Evolutionary conservation across 2,329 filamentous ascomycete genomes (phyloP), one percentile per base, ranked within the genome.

Genomic region (Fusarium dlaminii): DNA sequence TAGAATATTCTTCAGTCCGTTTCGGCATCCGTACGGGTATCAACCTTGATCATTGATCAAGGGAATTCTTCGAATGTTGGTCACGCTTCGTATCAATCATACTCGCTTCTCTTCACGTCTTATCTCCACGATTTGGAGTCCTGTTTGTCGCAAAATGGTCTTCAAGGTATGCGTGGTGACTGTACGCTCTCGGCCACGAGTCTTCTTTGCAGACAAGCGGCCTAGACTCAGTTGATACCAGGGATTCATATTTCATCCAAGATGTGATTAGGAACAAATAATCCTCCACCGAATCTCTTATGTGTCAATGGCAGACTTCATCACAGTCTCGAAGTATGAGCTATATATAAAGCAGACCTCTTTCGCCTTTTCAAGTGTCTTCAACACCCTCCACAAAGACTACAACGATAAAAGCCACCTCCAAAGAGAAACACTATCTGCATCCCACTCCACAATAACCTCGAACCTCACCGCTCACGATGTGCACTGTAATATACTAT

Each of bases 281-380:
- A 3, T 3, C 0, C 2, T 9, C 11, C 0, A n/a, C 15, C 12
- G 3, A 13, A 9, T 2, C n/a, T 18, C 6, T 8, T 1, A 34
- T 24, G 2, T 14, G 22, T 15, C 8, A 1, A 3, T 51, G 6
- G 3, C 8, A 34, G 8, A 11, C 48, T 8, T 15, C 8, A 51
- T 52, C 30, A 34, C 6, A 24, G 30, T 9, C 22, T 15, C 13
- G 5, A 8, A 3, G 7, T 2, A 5, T 10, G 22, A 8, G 3
- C 8, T 6, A 17, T 20, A 22, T 22, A 34, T 34, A 34, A 24
- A 24, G 12, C 6, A 20, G n/a, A 20, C 17, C 8, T 52, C 30
- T 8, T 20, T 6, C 12, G 17, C 4, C 12, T 34, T 24, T 6
- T 4, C 12, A 27, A 20, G 6, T 14, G 5, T 34, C 6, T 27